Evolutionary conservation across 306 rosid species (phyloP).

Genomic region (Potentilla sterilis): DNA sequence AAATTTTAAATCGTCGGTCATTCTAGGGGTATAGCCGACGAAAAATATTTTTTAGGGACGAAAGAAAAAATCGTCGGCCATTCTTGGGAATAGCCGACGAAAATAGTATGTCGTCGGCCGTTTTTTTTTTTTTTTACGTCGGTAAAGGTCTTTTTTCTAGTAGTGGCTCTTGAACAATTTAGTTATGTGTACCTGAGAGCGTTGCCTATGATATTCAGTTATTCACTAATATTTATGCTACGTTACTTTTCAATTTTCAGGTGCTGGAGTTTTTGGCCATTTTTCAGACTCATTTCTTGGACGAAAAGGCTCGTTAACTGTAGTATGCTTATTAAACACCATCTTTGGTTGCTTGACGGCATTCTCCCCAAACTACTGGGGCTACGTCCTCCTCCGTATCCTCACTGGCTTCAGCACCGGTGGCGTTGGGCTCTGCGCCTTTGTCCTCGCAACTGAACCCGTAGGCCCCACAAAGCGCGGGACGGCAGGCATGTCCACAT

Average conservation of each 20-base stretch:
- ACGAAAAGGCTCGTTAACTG: conserved; percentile 72
- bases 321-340: conserved; percentile 67
- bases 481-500: conserved; percentile 75
- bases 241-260: conserved; percentile 32
- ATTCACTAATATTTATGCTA: neutral
- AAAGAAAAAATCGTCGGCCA: too few species aligned
- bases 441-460: conserved; percentile 79
- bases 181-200: neutral
- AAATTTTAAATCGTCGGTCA: too few species aligned
- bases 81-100: too few species aligned
- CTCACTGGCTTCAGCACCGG: conserved; percentile 84
- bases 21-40: too few species aligned
- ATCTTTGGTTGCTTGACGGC: conserved; percentile 79
- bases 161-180: neutral
- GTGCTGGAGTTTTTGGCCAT: conserved; percentile 92
- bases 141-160: too few species aligned
- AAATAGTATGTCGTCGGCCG: too few species aligned
- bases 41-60: too few species aligned
- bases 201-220: neutral
- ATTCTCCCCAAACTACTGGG: conserved; percentile 52
- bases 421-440: conserved; percentile 83
- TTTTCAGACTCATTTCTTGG: conserved; percentile 79
- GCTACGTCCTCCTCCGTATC: conserved; percentile 64
- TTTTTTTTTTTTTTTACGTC: too few species aligned
- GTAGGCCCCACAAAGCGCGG: conserved; percentile 75